phyloP scores from a whole-genome alignment of 2,329 filamentous ascomycete genomes.

The Lizonia empirigonia region DNA sequence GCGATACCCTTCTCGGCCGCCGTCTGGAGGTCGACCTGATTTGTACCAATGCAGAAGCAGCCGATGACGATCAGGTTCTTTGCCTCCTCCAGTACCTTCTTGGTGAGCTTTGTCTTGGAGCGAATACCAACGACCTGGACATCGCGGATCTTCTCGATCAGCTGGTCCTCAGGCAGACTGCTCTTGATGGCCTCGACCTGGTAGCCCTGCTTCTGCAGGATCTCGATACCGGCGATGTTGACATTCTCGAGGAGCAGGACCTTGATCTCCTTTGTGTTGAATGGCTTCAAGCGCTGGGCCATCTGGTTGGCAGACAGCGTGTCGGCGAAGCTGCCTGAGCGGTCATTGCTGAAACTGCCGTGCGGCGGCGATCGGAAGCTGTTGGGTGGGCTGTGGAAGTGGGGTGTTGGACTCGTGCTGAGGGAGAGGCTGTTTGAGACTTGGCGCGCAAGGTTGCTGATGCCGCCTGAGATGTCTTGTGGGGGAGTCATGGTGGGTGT shows the following conservation, averaged over 20 bases:
- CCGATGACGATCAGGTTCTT: conserved; percentile 95
- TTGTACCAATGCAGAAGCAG: conserved; percentile 99
- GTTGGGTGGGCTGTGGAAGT: conserved; percentile 74
- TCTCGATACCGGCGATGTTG: conserved; percentile 85
- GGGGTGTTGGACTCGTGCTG: conserved; percentile 75
- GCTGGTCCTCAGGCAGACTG: conserved; percentile 86
- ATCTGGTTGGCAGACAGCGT: conserved; percentile 43
- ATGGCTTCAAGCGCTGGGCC: conserved; percentile 86
- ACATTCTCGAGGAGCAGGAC: conserved; percentile 95
- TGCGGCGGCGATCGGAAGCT: conserved; percentile 54
- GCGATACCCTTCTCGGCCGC: conserved; percentile 86
- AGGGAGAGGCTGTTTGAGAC: conserved; percentile 68
- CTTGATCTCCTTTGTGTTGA: conserved; percentile 94
- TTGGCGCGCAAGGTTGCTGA: conserved; percentile 49
- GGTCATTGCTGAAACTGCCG: conserved; percentile 46
- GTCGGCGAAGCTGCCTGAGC: conserved; percentile 37
- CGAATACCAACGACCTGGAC: conserved; percentile 98
- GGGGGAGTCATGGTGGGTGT: conserved; percentile 43
- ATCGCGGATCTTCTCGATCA: conserved; percentile 97
- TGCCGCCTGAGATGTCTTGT: conserved; percentile 44
- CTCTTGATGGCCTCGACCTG: conserved; percentile 92
- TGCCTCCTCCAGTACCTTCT: conserved; percentile 82
- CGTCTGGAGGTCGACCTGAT: conserved; percentile 86
- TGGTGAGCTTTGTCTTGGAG: conserved; percentile 94
- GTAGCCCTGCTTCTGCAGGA: conserved; percentile 85